Evolutionary conservation across 345 rosid genomes (phyloP), one percentile per base, ranked within the genome.

Genomic region (Aquilaria yunnanensis): DNA sequence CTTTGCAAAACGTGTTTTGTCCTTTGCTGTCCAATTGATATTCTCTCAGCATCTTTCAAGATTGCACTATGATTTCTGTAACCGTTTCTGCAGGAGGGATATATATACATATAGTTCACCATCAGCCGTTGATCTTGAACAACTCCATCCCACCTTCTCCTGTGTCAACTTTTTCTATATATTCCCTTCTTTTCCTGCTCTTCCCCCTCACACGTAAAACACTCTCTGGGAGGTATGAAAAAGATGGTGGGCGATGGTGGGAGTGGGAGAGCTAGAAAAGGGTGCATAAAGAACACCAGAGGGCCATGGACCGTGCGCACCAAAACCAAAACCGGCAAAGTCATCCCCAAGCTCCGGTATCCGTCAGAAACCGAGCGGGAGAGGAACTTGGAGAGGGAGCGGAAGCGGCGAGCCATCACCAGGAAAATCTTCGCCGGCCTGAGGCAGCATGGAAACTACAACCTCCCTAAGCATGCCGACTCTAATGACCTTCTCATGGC

Each of bases 221-320:
- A 31, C 14, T n/a, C 47, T 23, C 47, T 63, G 53, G 7, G 23
- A 37, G 54, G 43, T 23, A 23, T 23, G 23, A 11, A 57, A 57
- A 34, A 45, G 32, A 14, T 2, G 11, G 4, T 14, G 30, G 11
- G 10, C 57, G 55, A 34, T 49, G 67, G 32, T 8, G 69, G 46
- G 61, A 58, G 56, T 54, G 64, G 48, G 48, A 68, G 12, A 16
- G 34, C 47, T 8, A 3, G 37, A 16, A 70, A 51, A 31, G 79
- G 78, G 6, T 70, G 83, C 64, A 82, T 79, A 73, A 72, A 70
- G 75, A 63, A 51, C 16, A 56, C 57, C 12, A 74, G 53, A 30
- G 81, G 83, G n/a, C 78, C 81, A 2, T 81, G 83, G 86, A 53
- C 47, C 5, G 80, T 78, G 54, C 80, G 51, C 14, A 67, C 61